Conservation (phyloP, 2,329 filamentous ascomycete genomes). For the Arthrobotrys sinensis region DNA sequence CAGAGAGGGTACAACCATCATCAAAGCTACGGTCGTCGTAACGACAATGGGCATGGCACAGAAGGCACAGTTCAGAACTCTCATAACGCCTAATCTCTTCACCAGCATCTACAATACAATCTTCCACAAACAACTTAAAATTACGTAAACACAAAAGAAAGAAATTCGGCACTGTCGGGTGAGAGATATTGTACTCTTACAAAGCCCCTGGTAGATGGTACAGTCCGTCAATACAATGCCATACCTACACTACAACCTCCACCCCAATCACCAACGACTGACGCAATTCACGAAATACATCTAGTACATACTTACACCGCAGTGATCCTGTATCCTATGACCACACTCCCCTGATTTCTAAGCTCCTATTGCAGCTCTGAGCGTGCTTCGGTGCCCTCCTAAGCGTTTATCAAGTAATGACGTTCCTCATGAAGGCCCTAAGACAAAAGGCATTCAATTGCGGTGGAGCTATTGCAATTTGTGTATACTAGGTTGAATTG, state of each 20-base stretch:
- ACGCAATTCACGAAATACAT: background rate
- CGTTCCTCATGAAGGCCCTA: background rate
- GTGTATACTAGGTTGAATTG: slow-evolving; percentile 10
- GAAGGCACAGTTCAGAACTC: slow-evolving; percentile 24
- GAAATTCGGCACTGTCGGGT: background rate
- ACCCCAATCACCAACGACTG: background rate
- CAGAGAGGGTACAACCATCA: slow-evolving; percentile 40
- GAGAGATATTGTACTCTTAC: background rate
- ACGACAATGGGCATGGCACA: slow-evolving; percentile 33
- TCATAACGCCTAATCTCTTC: slow-evolving; percentile 22
- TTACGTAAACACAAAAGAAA: background rate
- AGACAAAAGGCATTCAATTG: background rate
- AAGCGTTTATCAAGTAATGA: background rate
- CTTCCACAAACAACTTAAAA: background rate
- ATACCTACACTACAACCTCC: too few species aligned
- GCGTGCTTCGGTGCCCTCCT: background rate
- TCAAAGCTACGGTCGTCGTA: slow-evolving; percentile 46
- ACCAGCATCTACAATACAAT: background rate
- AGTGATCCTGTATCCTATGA: background rate
- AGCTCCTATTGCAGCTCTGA: background rate
- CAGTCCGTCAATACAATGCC: background rate
- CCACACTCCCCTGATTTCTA: too few species aligned
- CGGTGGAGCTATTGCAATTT: background rate
- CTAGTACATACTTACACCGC: slow-evolving; percentile 6
- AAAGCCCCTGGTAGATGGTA: background rate